A percentile compares a stretch with the other conserved stretches of the same genome.
Evolutionary conservation across 345 rosid species (phyloP).

Genomic region (Melaleuca quinquenervia): DNA sequence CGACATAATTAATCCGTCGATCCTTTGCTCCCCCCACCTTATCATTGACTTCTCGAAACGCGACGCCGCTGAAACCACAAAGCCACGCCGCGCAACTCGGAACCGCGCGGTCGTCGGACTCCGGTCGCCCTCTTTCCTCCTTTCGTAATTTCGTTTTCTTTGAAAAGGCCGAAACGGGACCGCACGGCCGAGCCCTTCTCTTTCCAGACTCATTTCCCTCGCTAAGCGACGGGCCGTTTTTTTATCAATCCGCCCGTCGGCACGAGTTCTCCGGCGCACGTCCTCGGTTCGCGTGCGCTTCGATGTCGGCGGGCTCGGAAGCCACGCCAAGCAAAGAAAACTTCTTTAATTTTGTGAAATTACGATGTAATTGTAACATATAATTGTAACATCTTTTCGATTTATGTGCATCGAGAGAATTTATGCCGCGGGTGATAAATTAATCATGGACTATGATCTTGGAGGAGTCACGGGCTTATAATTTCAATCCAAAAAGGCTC

Average conservation of each 20-base stretch:
- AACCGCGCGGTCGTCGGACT: neutral
- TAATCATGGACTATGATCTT: neutral
- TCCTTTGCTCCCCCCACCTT: neutral
- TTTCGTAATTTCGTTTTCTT: neutral
- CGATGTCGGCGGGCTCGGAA: neutral
- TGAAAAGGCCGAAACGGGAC: neutral
- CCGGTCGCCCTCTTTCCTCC: neutral
- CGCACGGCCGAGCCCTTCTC: neutral
- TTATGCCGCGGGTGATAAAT: accelerated
- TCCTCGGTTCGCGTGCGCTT: neutral
- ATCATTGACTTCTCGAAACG: neutral
- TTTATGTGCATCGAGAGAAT: too few relatives aligned
- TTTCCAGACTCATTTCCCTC: neutral
- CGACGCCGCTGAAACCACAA: neutral
- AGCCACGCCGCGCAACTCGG: neutral
- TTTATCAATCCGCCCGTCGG: neutral
- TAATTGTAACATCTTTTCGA: too few relatives aligned
- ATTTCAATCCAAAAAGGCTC: neutral
- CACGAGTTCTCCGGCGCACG: neutral
- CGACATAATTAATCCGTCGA: neutral
- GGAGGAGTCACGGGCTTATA: neutral
- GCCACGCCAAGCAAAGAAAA: neutral
- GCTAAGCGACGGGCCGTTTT: neutral
- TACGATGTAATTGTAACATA: too few relatives aligned
- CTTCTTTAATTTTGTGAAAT: neutral